Evolutionary conservation across 2,329 filamentous ascomycete species (phyloP), one percentile per base, ranked within the genome.

Genomic region (Alternaria atra): DNA sequence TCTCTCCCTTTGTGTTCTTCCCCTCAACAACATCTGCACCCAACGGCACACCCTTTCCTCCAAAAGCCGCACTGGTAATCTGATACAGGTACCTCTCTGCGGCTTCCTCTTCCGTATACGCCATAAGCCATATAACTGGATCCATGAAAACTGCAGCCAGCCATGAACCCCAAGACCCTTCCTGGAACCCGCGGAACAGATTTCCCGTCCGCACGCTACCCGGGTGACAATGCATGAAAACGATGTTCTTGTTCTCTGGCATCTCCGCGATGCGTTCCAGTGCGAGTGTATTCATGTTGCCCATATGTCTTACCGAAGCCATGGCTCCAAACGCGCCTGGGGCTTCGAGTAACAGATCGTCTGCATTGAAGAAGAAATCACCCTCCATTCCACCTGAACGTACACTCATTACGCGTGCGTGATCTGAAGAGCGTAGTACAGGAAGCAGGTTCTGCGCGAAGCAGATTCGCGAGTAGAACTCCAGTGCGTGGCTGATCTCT

Each of bases 381-480:
- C 56, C 40, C 61, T 80, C 79, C 35, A 76, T 3, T 5, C 79
- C 79, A n/a, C 75, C 79, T 1, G 55, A 69, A 15, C 77, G 51
- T 23, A 81, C 73, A 60, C 71, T 77, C 61, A 82, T 55, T 34
- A 81, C 78, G 39, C 74, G 66, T 32, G 30, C 0, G 9, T 27
- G 9, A 15, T 30, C 58, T 17, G 67, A 53, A 27, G 40, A 42
- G 6, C 55, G 56, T 6, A 85, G 73, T 0, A 81, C 71, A 0
- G 83, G 81, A 6, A 84, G 77, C 4, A 84, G 77, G 29, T 77
- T 71, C 13, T 69, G 64, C 30, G 79, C 65, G 62, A 82, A 82
- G 2, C 80, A 70, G n/a, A 83, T 77, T 5, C 82, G 79, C 3
- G 77, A 75, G 74, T 84, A 84, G 68, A 81, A 83, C 37, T 73